Conservation (phyloP, 257 asterid genomes). For the Penstemon davidsonii region DNA sequence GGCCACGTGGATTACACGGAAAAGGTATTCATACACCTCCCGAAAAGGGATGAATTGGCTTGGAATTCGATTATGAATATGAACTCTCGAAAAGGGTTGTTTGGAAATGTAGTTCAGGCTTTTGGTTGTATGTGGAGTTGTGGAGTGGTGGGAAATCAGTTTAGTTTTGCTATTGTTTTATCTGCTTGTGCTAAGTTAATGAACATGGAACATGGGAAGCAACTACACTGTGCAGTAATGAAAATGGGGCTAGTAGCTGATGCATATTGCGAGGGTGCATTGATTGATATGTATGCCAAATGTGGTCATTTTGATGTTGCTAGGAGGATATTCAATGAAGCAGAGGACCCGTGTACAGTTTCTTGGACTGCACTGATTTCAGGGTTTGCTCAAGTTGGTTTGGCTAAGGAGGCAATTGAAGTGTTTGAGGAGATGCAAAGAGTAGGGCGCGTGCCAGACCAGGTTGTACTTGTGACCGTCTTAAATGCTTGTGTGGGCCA, state of each 20-base stretch:
- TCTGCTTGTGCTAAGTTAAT: slow-evolving; percentile 70
- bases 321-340: slow-evolving; percentile 60
- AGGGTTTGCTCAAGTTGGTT: slow-evolving; percentile 68
- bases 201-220: slow-evolving; percentile 52
- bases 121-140: slow-evolving; percentile 56
- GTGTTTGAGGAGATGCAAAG: slow-evolving; percentile 62
- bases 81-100: slow-evolving; percentile 60
- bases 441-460: slow-evolving; percentile 60
- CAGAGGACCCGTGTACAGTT: slow-evolving; percentile 54
- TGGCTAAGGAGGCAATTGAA: slow-evolving; percentile 53
- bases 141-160: slow-evolving; percentile 68
- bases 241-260: slow-evolving; percentile 56
- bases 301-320: slow-evolving; percentile 59
- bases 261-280: slow-evolving; percentile 69
- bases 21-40: slow-evolving; percentile 50
- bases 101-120: slow-evolving; percentile 39
- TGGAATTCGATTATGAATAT: slow-evolving; percentile 81
- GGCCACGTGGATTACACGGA: slow-evolving; percentile 59
- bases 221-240: slow-evolving; percentile 53
- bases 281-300: slow-evolving; percentile 86
- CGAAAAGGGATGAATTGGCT: slow-evolving; percentile 54
- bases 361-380: slow-evolving; percentile 87
- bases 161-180: slow-evolving; percentile 67
- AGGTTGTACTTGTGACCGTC: slow-evolving; percentile 65
- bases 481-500: slow-evolving; percentile 61